A percentile compares a stretch with the other conserved stretches of the same genome.
phyloP scores from a whole-genome alignment of 2,329 filamentous ascomycete species.

The Botrytis fabae region DNA sequence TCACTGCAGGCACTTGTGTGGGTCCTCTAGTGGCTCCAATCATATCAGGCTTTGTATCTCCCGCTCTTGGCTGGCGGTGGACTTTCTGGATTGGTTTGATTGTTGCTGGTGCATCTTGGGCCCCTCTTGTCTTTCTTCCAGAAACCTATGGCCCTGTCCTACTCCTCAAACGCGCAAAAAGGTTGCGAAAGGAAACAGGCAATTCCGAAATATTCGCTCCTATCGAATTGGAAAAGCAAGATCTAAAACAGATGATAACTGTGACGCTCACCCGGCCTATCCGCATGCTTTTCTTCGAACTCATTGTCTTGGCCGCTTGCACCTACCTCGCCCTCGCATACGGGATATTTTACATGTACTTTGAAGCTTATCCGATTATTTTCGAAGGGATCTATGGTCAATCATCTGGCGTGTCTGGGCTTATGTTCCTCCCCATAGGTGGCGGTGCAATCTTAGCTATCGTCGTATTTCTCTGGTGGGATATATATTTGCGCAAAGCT shows the following conservation, averaged over 20 bases:
- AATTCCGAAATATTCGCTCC: constrained; percentile 57
- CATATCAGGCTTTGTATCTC: constrained; percentile 59
- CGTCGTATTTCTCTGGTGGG: constrained; percentile 51
- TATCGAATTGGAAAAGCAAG: constrained; percentile 62
- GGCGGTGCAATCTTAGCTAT: constrained; percentile 53
- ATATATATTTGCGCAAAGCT: constrained; percentile 52
- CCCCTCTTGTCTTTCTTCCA: constrained; percentile 62
- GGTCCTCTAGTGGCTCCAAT: constrained; percentile 64
- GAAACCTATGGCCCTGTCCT: constrained; percentile 63
- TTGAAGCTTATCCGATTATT: constrained; percentile 65
- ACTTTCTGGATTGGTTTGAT: constrained; percentile 62
- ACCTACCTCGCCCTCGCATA: constrained; percentile 62
- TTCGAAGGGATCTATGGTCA: constrained; percentile 61
- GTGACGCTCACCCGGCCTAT: constrained; percentile 62
- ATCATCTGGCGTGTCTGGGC: constrained; percentile 56
- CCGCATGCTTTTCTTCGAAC: constrained; percentile 60
- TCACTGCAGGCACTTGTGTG: constrained; percentile 64
- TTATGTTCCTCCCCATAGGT: constrained; percentile 60
- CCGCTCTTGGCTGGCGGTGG: constrained; percentile 61
- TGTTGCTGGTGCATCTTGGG: constrained; percentile 61
- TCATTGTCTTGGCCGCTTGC: constrained; percentile 62
- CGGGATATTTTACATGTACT: constrained; percentile 63
- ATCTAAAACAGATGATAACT: constrained; percentile 49
- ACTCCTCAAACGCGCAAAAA: constrained; percentile 57
- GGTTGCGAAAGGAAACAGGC: constrained; percentile 59